phyloP scores from a whole-genome alignment of 768 basidiomycete genomes.

The Cubamyces sp. region DNA sequence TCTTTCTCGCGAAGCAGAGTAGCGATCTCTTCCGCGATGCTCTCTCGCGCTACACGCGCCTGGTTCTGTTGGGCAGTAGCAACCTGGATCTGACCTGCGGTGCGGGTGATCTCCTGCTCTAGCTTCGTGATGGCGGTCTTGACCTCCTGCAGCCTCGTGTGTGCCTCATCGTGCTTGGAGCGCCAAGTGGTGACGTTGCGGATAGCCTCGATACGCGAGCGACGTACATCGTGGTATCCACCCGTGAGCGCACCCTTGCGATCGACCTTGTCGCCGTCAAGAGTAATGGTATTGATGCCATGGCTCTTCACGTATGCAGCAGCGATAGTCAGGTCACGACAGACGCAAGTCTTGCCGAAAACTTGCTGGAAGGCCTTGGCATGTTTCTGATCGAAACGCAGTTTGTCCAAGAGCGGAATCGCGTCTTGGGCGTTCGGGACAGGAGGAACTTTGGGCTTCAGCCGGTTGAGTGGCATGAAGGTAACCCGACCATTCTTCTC shows the following conservation, averaged over 20 bases:
- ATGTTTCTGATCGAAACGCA: slow-evolving; percentile 71
- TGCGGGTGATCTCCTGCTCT: slow-evolving; percentile 85
- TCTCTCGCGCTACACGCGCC: slow-evolving; percentile 68
- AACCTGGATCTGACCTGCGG: slow-evolving; percentile 75
- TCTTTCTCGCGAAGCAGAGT: slow-evolving; percentile 72
- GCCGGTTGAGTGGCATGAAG: slow-evolving; percentile 97
- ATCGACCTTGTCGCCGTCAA: slow-evolving; percentile 97
- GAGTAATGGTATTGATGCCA: slow-evolving; percentile 94
- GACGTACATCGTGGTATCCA: slow-evolving; percentile 90
- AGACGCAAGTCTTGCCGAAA: slow-evolving; percentile 96
- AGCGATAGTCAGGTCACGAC: slow-evolving; percentile 88
- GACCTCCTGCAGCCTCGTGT: slow-evolving; percentile 69
- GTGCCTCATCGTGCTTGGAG: slow-evolving; percentile 67
- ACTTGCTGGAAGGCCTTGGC: slow-evolving; percentile 94
- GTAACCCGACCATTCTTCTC: slow-evolving; percentile 95
- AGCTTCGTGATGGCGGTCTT: slow-evolving; percentile 67
- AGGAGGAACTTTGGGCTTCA: slow-evolving; percentile 72
- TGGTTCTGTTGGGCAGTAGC: slow-evolving; percentile 70
- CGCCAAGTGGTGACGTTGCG: slow-evolving; percentile 78
- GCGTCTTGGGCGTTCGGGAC: slow-evolving; percentile 76
- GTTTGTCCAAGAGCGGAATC: slow-evolving; percentile 80
- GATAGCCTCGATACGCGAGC: slow-evolving; percentile 89
- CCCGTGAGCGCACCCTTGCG: slow-evolving; percentile 95
- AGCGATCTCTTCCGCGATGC: slow-evolving; percentile 63
- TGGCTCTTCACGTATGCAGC: slow-evolving; percentile 95